Base-by-base conservation (phyloP, 805 yeast genomes). In the Yarrowia sp. region DNA sequence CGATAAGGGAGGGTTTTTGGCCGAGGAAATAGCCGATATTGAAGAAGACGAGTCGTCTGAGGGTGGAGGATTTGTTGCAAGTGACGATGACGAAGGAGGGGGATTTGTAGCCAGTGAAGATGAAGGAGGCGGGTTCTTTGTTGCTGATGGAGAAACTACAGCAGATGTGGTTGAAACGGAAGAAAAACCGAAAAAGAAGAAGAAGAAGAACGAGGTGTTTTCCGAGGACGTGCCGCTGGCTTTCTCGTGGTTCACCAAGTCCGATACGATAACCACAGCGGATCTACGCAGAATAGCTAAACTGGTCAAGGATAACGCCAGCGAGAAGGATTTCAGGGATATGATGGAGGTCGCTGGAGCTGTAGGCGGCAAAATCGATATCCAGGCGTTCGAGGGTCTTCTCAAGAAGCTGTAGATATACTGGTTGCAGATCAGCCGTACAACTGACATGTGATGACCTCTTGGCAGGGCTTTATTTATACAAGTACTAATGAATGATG, bases 281-380 rank as follows among this genome's bases (percentile, higher is more conserved):
- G 75, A 76, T 36, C 72, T 78, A 13, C 53, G 68, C 17, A 65
- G 71, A 15, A 74, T 74, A 0, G 67, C 77, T 8, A 52, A 47
- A 9, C 69, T 69, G 38, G 73, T 76, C 20, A 75, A 74, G 43
- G 74, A 78, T 42, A 63, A 66, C 14, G 74, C 74, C 8, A 64
- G 73, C 0, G 73, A 72, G 2, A 71, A 67, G n/a, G 79, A 79
- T 17, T 70, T 79, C 52, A 58, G 49, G 20, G 74, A 70, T 24
- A 78, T 79, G 81, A 66, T 77, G 46, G 63, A 63, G 9, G 66
- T 74, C 24, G 73, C 75, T 8, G 71, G 74, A 3, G 73, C 69
- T 6, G 66, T 56, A 9, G 70, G 47, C 3, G 50, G 50, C 40
- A 58, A 58, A 33, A 17, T 58, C 6, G 64, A 58, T 17, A 17